Percentiles rank a stretch among this genome's conserved stretches.
These are phyloP conservation scores for Fusarium pilosicola DNA, from an alignment of 2,329 filamentous ascomycete genomes.

Conservation along the genomic window DNA sequence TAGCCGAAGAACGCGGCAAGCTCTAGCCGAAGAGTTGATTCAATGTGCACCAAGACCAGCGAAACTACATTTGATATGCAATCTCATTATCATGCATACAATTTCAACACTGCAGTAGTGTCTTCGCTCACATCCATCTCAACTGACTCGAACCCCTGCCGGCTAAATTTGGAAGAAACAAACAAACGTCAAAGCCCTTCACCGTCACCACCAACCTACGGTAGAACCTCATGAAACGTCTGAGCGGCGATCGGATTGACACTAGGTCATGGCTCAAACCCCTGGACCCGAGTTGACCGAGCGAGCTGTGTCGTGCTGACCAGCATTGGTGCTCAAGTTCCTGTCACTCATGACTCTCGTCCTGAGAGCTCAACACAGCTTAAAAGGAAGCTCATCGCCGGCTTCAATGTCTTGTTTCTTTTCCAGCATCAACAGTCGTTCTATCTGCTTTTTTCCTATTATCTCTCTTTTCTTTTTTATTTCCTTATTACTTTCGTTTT, in stretches of 20 bases:
- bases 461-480: conserved; percentile 6
- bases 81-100: conserved; percentile 1
- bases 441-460: conserved; percentile 13
- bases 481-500: conserved; percentile 20
- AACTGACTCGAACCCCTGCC: conserved; percentile 26
- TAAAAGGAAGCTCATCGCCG: conserved; percentile 23
- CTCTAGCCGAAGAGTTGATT: too few relatives aligned
- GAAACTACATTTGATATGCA: neutral
- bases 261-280: conserved; percentile 15
- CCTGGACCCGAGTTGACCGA: conserved; percentile 18
- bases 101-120: conserved; percentile 9
- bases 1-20: neutral
- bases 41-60: neutral
- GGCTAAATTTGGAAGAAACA: conserved; percentile 30
- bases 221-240: conserved; percentile 31
- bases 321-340: neutral
- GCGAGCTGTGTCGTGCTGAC: conserved; percentile 1
- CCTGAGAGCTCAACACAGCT: conserved; percentile 4
- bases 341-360: neutral
- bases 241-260: conserved; percentile 31
- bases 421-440: conserved; percentile 24
- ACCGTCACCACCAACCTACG: conserved; percentile 26
- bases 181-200: conserved; percentile 20
- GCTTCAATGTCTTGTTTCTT: conserved; percentile 1
- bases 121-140: neutral